Percentiles rank a stretch among this genome's conserved stretches.
phyloP scores from a whole-genome alignment of 106 monocot genomes.

The Dioscorea zingiberensis region DNA sequence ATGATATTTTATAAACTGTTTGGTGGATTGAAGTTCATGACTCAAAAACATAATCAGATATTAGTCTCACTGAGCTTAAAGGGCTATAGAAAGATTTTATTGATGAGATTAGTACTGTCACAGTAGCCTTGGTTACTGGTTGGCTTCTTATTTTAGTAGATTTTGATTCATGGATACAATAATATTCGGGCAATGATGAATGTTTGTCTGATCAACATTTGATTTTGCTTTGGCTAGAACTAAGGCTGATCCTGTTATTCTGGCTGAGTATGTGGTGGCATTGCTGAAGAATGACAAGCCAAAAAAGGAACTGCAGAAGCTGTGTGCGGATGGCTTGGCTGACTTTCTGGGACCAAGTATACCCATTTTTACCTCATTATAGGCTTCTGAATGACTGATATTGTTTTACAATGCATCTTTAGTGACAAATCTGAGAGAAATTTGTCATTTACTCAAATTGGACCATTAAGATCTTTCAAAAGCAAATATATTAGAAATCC shows the following conservation, averaged over 20 bases:
- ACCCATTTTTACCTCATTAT: not conserved
- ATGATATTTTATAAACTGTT: not conserved
- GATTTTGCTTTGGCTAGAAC: conserved; percentile 17
- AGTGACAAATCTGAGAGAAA: no score
- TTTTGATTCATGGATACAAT: no score
- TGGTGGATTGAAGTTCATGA: no score
- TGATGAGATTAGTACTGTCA: not conserved
- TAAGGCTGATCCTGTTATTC: conserved; percentile 41
- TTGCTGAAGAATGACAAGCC: conserved; percentile 60
- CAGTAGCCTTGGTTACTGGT: not conserved
- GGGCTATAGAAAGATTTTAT: not conserved
- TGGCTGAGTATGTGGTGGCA: conserved; percentile 48
- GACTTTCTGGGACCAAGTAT: conserved; percentile 56
- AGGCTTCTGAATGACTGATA: no score
- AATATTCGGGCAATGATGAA: no score
- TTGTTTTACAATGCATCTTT: no score
- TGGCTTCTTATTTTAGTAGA: not conserved
- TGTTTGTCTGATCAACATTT: no score
- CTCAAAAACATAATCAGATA: no score
- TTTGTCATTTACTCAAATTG: no score
- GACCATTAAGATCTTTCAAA: no score
- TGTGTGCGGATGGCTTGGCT: conserved; percentile 46
- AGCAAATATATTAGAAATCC: no score
- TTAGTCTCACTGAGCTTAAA: no score
- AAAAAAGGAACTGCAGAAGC: conserved; percentile 35